Evolutionary conservation across 2,329 filamentous ascomycete genomes (phyloP), one percentile per base, ranked within the genome.

Genomic region (Gliomastix tumulicola): DNA sequence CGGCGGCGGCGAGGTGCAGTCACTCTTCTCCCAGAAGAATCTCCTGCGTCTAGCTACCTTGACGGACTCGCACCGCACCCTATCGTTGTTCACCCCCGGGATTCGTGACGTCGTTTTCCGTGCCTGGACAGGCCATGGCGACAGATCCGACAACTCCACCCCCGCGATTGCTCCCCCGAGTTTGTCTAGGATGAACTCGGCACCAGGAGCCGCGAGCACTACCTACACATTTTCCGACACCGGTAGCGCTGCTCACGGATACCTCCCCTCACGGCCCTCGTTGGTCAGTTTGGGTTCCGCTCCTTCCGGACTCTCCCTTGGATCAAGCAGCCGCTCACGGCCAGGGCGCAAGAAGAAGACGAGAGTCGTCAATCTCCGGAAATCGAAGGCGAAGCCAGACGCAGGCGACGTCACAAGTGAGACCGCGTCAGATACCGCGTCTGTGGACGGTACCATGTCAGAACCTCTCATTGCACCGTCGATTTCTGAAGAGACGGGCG

Each of bases 11-110:
- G 89, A 95, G 54, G 78, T 84, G 16, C 88, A 94, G 56, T 88
- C 88, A 0, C 74, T 94, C 6, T 97, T 98, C 57, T 97, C 90
- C 0, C 88, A 95, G 54, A 95, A 94, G 71, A 97, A 95, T 50
- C 68, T 97, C 25, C 63, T 94, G 18, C 82, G 86, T 35, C 69
- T 98, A 11, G 87, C 84, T 18, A 78, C 87, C 1, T 67, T 98
- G 39, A 88, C 79, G 5, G 84, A 94, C 51, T 94, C 88, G 3
- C 88, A 97, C 50, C 80, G 86, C 33, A 97, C 92, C 0, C 65
- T 97, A 22, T 94, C 89, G 5, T 68, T 97, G 1, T 94, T 94
- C 55, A 96, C 90, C 2, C 88, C 90, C 0, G 79, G 83, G n/a
- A 90, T 97, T 40, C 71, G 79, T 36, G 88, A 97, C 57, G 86